Conservation (phyloP, 2,329 filamentous ascomycete species). For the Capronia americana region DNA sequence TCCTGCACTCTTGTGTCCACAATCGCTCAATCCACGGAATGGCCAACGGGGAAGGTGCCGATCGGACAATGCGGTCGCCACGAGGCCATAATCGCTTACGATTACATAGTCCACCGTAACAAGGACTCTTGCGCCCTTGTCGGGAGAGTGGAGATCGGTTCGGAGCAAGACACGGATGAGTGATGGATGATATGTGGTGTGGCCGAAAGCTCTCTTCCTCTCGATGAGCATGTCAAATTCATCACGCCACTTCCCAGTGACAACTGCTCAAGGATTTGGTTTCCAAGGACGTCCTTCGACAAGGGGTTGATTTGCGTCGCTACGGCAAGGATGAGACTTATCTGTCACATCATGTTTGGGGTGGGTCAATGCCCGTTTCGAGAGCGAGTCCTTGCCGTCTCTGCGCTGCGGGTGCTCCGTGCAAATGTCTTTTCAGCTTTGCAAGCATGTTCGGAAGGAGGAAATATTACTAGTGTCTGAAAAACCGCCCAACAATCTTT, state of each 20-base stretch:
- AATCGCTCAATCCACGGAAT: not conserved
- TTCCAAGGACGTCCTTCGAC: not conserved
- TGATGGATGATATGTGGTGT: too few species aligned
- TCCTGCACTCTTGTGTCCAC: not conserved
- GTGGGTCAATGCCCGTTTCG: not conserved
- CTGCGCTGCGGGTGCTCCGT: not conserved
- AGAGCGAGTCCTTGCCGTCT: not conserved
- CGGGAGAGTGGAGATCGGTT: not conserved
- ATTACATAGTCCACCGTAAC: not conserved
- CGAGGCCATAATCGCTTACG: not conserved
- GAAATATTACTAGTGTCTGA: not conserved
- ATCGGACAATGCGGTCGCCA: not conserved
- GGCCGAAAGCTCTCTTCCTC: too few species aligned
- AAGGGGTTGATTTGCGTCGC: not conserved
- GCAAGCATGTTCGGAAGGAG: not conserved
- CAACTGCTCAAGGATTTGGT: not conserved
- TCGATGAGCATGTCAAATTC: too few species aligned
- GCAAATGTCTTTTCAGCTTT: not conserved
- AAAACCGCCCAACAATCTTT: not conserved
- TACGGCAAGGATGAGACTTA: not conserved
- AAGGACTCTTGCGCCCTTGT: too few species aligned
- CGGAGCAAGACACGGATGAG: too few species aligned
- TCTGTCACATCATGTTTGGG: not conserved
- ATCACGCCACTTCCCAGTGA: not conserved
- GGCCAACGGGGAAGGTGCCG: not conserved